A percentile compares a stretch with the other conserved stretches of the same genome.
These are phyloP conservation scores for Aspergillus floridensis DNA, from an alignment of 2,329 filamentous ascomycete species.

Conservation along the genomic window DNA sequence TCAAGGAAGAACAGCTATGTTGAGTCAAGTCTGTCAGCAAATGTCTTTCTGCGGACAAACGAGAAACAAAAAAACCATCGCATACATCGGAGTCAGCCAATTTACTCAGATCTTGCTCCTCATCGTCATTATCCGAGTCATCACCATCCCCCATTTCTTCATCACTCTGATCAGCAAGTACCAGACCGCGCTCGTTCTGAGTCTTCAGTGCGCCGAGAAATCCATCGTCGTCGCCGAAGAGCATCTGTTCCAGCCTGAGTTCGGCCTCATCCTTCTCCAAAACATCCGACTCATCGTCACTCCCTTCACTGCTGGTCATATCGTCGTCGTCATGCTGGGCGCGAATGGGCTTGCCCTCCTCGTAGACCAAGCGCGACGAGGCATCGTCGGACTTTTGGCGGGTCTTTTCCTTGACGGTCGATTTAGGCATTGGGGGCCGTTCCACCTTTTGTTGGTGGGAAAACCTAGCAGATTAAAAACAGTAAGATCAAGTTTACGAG, in stretches of 20 bases:
- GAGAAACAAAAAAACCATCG: conserved; percentile 5
- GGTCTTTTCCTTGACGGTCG: conserved; percentile 30
- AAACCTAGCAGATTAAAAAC: background rate
- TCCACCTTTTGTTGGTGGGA: background rate
- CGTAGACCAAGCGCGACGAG: conserved; percentile 22
- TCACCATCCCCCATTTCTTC: conserved; percentile 25
- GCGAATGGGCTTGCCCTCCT: conserved; percentile 20
- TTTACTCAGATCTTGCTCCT: conserved; percentile 57
- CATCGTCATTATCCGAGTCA: conserved; percentile 47
- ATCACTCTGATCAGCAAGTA: conserved; percentile 34
- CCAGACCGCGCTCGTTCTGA: conserved; percentile 47
- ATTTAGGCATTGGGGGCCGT: conserved; percentile 26
- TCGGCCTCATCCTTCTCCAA: conserved; percentile 77
- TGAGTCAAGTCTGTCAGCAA: background rate
- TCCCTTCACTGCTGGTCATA: conserved; percentile 28
- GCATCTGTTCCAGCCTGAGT: conserved; percentile 78
- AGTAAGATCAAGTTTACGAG: background rate
- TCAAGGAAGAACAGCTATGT: conserved; percentile 76
- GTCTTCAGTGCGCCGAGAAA: conserved; percentile 73
- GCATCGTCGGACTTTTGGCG: conserved; percentile 23
- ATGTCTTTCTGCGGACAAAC: background rate
- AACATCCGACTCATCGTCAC: conserved; percentile 25
- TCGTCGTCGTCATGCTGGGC: conserved; percentile 24
- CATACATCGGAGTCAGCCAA: conserved; percentile 71
- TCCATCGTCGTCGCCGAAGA: conserved; percentile 82